phyloP scores from a whole-genome alignment of 768 basidiomycete species.

The Symmetrospora coprosmae region DNA sequence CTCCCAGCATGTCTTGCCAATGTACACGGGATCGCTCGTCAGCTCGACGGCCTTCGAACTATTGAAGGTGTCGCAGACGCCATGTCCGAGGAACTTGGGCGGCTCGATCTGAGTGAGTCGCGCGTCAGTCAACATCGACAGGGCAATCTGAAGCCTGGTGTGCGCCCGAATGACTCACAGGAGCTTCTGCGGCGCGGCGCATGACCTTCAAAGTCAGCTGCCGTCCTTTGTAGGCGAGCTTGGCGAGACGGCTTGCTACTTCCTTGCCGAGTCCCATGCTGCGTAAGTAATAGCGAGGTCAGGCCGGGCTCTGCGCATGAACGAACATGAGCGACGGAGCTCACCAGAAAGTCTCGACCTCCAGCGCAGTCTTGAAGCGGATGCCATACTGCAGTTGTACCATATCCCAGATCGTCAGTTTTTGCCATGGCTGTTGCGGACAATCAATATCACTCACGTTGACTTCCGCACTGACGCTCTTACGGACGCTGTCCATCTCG shows the following conservation, averaged over 20 bases:
- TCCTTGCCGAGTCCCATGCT: slow-evolving; percentile 54
- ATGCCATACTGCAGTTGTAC: slow-evolving; percentile 46
- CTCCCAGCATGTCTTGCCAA: slow-evolving; percentile 64
- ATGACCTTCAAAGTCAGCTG: slow-evolving; percentile 74
- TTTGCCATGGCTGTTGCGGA: too few species aligned
- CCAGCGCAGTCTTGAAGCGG: slow-evolving; percentile 66
- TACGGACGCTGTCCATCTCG: slow-evolving; percentile 70
- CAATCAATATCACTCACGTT: not conserved
- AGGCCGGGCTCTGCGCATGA: not conserved
- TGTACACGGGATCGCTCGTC: slow-evolving; percentile 56
- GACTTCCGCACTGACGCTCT: slow-evolving; percentile 74
- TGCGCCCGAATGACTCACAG: slow-evolving; percentile 54
- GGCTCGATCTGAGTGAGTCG: slow-evolving; percentile 71
- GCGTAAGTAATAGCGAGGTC: not conserved
- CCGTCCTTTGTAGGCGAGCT: slow-evolving; percentile 54
- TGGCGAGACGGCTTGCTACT: slow-evolving; percentile 57
- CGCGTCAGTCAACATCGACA: slow-evolving; percentile 78
- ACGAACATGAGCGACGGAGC: not conserved
- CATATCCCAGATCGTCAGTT: too few species aligned
- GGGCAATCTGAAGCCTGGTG: slow-evolving; percentile 57
- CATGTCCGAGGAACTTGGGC: slow-evolving; percentile 89
- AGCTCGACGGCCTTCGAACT: slow-evolving; percentile 49
- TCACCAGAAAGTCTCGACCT: slow-evolving; percentile 47
- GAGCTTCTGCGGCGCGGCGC: slow-evolving; percentile 70
- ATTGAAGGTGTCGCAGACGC: slow-evolving; percentile 65